These are phyloP conservation scores for Solanum tarijense DNA, from an alignment of 257 asterid species.

Conservation along the genomic window DNA sequence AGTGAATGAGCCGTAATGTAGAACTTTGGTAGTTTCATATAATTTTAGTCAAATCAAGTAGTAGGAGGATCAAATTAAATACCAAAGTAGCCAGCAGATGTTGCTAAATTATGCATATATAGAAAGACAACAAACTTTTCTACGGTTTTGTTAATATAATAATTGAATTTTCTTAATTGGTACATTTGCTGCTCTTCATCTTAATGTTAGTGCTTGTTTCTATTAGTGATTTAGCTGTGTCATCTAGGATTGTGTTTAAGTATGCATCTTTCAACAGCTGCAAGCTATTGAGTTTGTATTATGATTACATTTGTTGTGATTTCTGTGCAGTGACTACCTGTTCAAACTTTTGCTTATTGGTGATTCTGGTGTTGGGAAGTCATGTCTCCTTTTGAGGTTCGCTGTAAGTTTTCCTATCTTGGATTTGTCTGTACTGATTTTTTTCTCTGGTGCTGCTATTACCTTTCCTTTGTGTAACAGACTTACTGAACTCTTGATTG, in stretches of 20 bases:
- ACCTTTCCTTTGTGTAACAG: not conserved
- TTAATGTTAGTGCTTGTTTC: not conserved
- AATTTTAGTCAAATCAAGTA: not conserved
- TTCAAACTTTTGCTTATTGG: slow-evolving; percentile 1
- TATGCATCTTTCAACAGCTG: not conserved
- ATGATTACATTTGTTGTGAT: not conserved
- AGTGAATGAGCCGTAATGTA: not conserved
- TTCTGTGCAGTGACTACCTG: not conserved
- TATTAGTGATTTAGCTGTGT: not conserved
- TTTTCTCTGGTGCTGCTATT: not conserved
- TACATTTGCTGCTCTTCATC: not conserved
- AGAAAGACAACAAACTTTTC: not conserved
- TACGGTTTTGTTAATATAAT: not conserved
- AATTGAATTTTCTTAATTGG: not conserved
- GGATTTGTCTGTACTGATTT: not conserved
- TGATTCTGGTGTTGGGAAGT: slow-evolving; percentile 1
- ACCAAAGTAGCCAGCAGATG: not conserved
- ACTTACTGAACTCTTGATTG: not conserved
- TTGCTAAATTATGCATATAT: not conserved
- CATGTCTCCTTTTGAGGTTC: slow-evolving; percentile 1
- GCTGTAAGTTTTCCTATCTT: not conserved
- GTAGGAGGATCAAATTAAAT: not conserved
- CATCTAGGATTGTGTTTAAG: not conserved
- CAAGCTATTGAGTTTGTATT: not conserved
- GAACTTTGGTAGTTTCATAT: not conserved